Base-by-base conservation (phyloP, 345 rosid species). In the Limnanthes douglasii region DNA sequence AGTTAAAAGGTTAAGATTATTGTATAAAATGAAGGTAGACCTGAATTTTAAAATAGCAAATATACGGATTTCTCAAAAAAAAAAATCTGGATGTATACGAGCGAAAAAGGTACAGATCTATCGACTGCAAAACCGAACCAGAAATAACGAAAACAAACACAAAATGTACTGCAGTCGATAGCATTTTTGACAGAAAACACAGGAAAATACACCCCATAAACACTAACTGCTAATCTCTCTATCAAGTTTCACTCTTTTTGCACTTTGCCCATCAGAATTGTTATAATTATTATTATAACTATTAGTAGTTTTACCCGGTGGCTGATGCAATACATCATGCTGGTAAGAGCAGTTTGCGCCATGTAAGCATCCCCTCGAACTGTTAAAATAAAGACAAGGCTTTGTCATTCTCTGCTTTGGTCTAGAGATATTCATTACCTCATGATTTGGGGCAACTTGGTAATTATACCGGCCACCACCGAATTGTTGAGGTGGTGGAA, bases 331-430 rank as follows among this genome's bases (percentile, higher is more conserved):
- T 17, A 72, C 14, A 24, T 90, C 96, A 20, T 90, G 99, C 62
- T 81, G 96, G 61, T 50, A 92, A 1, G 63, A 54, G 50, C 98
- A 90, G 31, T 68, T 84, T 37, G 77, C 78, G 31, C 94, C 98
- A 45, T 85, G 59, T 38, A 94, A 63, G 53, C 99, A 92, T 14
- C 99, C 99, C 59, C 88, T 70, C 18, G 88, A 32, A 37, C 68
- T 92, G 62, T 92, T 92, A 54, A 72, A 92, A 62, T 72, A 92
- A 42, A 75, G 47, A 65, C 99, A 92, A 8, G 96, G 88, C 68
- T 69, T 92, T 93, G 73, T 81, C 38, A 77, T 65, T 66, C 69
- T 92, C 3, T 57, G 75, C 67, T 71, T 84, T 6, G 68, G 48
- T 53, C 65, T 90, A 18, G 53, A 64, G 49, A 64, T 69, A 42